A percentile compares a stretch with the other conserved stretches of the same genome.
These are phyloP conservation scores for Flaveria sonorensis DNA, from an alignment of 129 eudicot genomes.

Conservation along the genomic window DNA sequence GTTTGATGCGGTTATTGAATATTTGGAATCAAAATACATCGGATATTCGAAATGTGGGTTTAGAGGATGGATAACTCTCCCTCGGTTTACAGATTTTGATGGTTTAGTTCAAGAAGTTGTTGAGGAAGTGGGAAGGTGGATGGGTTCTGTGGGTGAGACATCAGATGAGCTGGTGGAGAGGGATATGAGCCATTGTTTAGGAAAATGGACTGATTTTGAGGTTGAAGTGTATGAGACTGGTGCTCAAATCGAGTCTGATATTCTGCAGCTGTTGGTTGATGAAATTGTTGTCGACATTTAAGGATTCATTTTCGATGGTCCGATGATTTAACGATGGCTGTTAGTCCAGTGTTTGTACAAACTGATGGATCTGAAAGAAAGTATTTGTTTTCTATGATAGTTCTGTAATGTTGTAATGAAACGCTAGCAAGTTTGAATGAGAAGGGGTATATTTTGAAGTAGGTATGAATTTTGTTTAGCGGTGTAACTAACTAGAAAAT, in stretches of 20 bases:
- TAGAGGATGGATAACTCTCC: conserved; percentile 38
- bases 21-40: conserved; percentile 51
- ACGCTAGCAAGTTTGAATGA: conserved; percentile 16
- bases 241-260: conserved; percentile 42
- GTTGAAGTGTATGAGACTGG: conserved; percentile 58
- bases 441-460: background rate
- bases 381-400: background rate
- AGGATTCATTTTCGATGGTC: background rate
- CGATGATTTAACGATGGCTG: background rate
- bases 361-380: conserved; percentile 19
- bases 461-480: background rate
- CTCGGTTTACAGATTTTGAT: conserved; percentile 44
- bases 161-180: conserved; percentile 60
- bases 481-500: no score
- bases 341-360: conserved; percentile 27
- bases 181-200: conserved; percentile 67
- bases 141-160: conserved; percentile 47
- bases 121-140: conserved; percentile 73
- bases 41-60: conserved; percentile 39
- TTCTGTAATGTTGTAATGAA: conserved; percentile 18
- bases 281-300: conserved; percentile 61
- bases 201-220: conserved; percentile 71
- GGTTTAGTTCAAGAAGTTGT: conserved; percentile 51
- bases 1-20: conserved; percentile 64
- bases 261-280: conserved; percentile 57